A percentile compares a stretch with the other conserved stretches of the same genome.
Conservation (phyloP, 2,329 filamentous ascomycete species). For the Penicillium brevicompactum region DNA sequence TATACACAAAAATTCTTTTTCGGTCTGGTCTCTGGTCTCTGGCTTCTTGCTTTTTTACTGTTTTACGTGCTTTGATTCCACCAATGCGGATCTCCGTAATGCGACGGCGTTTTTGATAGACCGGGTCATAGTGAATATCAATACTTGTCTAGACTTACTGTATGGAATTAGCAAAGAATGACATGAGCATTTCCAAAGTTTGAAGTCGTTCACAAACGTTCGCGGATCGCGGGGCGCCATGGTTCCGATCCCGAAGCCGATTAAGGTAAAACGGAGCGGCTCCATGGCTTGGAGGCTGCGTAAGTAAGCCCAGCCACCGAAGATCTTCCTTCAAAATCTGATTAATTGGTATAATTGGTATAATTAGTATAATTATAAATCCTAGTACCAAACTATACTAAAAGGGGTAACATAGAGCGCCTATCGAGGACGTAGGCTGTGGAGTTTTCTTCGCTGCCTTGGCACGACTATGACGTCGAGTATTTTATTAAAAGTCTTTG, state of each 20-base stretch:
- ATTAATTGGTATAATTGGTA: no score
- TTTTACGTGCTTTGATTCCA: conserved; percentile 1
- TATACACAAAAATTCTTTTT: conserved; percentile 1
- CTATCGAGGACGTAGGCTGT: not conserved
- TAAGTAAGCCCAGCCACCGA: not conserved
- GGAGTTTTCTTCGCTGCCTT: not conserved
- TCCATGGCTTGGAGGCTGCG: no score
- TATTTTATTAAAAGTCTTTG: not conserved
- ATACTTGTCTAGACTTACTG: not conserved
- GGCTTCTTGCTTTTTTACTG: not conserved
- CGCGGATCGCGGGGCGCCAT: no score
- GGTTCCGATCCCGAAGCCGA: no score
- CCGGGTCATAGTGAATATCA: not conserved
- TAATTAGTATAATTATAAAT: no score
- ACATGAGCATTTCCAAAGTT: no score
- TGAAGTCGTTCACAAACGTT: no score
- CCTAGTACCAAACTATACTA: not conserved
- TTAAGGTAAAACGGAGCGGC: no score
- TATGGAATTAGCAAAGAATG: not conserved
- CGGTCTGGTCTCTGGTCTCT: not conserved
- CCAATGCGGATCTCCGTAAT: not conserved
- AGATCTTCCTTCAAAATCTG: not conserved
- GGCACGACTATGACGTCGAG: not conserved
- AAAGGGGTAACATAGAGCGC: not conserved
- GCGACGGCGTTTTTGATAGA: conserved; percentile 7